A percentile compares a stretch with the other conserved stretches of the same genome.
These are phyloP conservation scores for Candida morakotiae DNA, from an alignment of 805 yeast genomes.

Conservation along the genomic window DNA sequence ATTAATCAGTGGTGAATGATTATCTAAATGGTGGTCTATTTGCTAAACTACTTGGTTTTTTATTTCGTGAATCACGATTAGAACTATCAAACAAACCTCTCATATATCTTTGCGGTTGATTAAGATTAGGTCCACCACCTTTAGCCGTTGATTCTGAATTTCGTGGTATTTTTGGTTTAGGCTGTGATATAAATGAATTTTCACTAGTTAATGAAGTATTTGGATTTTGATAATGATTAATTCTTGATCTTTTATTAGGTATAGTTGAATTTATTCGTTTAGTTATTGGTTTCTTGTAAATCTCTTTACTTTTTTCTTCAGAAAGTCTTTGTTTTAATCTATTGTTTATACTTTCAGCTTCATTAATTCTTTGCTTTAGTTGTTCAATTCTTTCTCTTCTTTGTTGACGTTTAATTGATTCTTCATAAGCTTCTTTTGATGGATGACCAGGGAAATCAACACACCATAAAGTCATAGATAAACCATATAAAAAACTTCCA, in stretches of 20 bases:
- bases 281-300: background rate
- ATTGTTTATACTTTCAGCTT: constrained; percentile 5
- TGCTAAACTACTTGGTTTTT: constrained; percentile 5
- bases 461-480: constrained; percentile 85
- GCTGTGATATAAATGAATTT: constrained; percentile 24
- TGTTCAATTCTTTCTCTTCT: constrained; percentile 19
- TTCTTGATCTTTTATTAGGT: background rate
- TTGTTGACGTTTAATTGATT: constrained; percentile 19
- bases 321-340: background rate
- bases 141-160: constrained; percentile 10
- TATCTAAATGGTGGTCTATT: constrained; percentile 18
- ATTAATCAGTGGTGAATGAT: constrained; percentile 5
- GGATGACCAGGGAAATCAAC: constrained; percentile 59
- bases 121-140: constrained; percentile 29
- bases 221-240: background rate
- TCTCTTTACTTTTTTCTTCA: background rate
- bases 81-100: constrained; percentile 25
- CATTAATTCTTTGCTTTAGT: constrained; percentile 17
- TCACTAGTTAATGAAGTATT: constrained; percentile 17
- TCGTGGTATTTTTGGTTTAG: constrained; percentile 25
- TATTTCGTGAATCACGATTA: background rate
- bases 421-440: constrained; percentile 29
- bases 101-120: constrained; percentile 43
- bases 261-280: background rate
- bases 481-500: constrained; percentile 71